These are phyloP conservation scores for Byssochlamys sp. DNA, from an alignment of 2,329 filamentous ascomycete genomes.

Conservation along the genomic window DNA sequence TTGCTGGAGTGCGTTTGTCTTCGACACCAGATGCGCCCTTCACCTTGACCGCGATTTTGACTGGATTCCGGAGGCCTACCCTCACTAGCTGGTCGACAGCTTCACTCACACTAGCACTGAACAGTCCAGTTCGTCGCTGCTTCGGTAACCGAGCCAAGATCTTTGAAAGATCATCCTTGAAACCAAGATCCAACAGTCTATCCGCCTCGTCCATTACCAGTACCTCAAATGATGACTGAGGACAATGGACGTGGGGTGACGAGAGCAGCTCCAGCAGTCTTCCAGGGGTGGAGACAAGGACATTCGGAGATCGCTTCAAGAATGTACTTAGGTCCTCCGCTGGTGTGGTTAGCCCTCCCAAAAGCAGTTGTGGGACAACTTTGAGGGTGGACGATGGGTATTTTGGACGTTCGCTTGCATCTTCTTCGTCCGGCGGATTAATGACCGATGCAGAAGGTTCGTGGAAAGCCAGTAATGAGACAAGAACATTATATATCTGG, in stretches of 20 bases:
- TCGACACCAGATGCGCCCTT: slow-evolving; percentile 64
- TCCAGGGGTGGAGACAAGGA: slow-evolving; percentile 84
- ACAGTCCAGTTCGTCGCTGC: slow-evolving; percentile 82
- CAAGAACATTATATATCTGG: slow-evolving; percentile 76
- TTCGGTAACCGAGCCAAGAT: slow-evolving; percentile 81
- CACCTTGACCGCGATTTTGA: slow-evolving; percentile 89
- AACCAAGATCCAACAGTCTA: slow-evolving; percentile 81
- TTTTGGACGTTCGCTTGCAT: slow-evolving; percentile 17
- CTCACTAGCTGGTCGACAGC: slow-evolving; percentile 87
- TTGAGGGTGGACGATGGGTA: slow-evolving; percentile 43
- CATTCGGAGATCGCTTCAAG: slow-evolving; percentile 71
- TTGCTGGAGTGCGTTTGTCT: slow-evolving; percentile 81
- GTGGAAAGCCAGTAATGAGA: slow-evolving; percentile 73
- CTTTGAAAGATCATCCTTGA: slow-evolving; percentile 79
- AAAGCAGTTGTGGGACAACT: slow-evolving; percentile 74
- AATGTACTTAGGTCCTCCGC: slow-evolving; percentile 82
- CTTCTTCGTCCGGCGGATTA: slow-evolving; percentile 30
- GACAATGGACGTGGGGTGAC: slow-evolving; percentile 77
- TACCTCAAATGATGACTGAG: slow-evolving; percentile 80
- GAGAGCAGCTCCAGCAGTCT: slow-evolving; percentile 77
- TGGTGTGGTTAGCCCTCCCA: slow-evolving; percentile 72
- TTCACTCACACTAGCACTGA: slow-evolving; percentile 91
- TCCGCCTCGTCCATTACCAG: slow-evolving; percentile 93
- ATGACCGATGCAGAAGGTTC: slow-evolving; percentile 54
- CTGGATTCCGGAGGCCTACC: slow-evolving; percentile 83